phyloP scores from a whole-genome alignment of 495 filamentous ascomycete genomes.

The Neurospora sp. region DNA sequence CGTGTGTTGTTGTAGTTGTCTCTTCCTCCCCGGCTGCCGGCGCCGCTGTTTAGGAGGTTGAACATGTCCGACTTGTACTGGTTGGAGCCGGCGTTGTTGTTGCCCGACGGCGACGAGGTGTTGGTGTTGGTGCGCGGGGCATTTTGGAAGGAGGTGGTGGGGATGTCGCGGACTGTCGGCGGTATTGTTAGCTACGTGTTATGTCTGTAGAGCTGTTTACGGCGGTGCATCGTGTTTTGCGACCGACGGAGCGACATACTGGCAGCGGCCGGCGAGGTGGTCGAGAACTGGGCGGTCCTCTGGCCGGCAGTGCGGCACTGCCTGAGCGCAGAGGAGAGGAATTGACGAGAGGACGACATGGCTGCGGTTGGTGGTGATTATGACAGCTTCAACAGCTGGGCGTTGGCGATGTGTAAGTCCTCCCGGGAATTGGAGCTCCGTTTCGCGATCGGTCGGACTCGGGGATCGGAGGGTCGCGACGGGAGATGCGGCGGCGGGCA shows the following conservation, averaged over 20 bases:
- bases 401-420: background rate
- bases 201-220: background rate
- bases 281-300: slow-evolving; percentile 6
- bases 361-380: background rate
- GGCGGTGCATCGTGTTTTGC: background rate
- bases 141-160: slow-evolving; percentile 9
- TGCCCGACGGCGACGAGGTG: background rate
- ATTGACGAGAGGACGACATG: slow-evolving; percentile 7
- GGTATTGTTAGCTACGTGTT: background rate
- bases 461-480: background rate
- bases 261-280: slow-evolving; percentile 1
- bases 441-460: background rate
- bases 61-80: background rate
- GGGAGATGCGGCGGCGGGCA: background rate
- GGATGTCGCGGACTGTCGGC: slow-evolving; percentile 6
- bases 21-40: background rate
- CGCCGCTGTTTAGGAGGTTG: slow-evolving; percentile 3
- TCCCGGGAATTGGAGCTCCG: background rate
- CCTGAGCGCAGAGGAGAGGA: slow-evolving; percentile 5
- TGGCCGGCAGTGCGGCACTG: slow-evolving; percentile 1
- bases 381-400: background rate
- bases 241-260: background rate
- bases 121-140: background rate
- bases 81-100: slow-evolving; percentile 1
- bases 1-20: background rate